Evolutionary conservation across 177 flowering plant species (phyloP), one percentile per base, ranked within the genome.

Genomic region (Vitis hybrid): DNA sequence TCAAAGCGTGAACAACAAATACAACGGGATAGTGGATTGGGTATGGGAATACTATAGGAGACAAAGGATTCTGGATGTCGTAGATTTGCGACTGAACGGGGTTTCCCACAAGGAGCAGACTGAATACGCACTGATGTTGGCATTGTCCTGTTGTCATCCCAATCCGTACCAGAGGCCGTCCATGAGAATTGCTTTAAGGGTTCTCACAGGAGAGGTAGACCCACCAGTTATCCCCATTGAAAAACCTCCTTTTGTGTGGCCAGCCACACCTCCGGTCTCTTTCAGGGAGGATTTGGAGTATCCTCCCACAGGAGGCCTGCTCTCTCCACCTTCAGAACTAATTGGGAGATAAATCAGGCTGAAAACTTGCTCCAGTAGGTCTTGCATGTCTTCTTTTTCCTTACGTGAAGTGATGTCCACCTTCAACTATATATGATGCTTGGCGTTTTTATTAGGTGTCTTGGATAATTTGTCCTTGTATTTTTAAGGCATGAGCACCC

Each of bases 81-180:
- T 75, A 0, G 90, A 88, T 71, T 52, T 56, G 2, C 67, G 73
- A 50, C 31, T 88, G 77, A 15, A 70, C 0, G 79, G 70, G 7
- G 64, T 72, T 0, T 69, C 72, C 22, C 21, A 71, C 14, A 26
- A 70, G 63, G 80, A 74, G 10, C 82, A 86, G 18, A 74, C 74
- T 63, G 83, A 77, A 49, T 16, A 72, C 12, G 60, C 77, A 66
- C 74, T 88, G 0, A 16, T 66, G 31, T 33, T 89, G 68, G 91
- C 88, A 12, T 73, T 89, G 71, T 84, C 88, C 11, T 88, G 94
- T 63, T 88, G 92, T 62, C 87, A 90, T 68, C 94, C 94, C 2
- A 83, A 87, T 48, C 90, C 90, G 5, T 16, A 76, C 58, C 16
- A 72, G 22, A 82, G 94, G 73, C 92, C 94, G 0, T 67, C 82